Evolutionary conservation across 1,284 basidiomycete species (phyloP).

Genomic region (Apiotrichum domesticum): DNA sequence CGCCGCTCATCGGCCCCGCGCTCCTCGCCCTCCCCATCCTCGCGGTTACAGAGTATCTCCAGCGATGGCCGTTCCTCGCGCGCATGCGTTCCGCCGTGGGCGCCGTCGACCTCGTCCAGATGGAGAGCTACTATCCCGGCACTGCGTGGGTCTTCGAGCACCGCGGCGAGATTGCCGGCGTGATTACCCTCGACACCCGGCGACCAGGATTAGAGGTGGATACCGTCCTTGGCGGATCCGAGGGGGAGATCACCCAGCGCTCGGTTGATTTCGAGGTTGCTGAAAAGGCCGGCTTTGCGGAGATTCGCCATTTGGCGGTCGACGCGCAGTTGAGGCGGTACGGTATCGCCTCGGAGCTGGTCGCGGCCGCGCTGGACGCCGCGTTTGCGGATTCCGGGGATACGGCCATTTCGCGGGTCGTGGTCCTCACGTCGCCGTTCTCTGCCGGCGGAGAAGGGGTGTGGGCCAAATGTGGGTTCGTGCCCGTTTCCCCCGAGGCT

Average conservation of each 20-base stretch:
- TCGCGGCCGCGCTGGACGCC: conserved; percentile 56
- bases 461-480: conserved; percentile 55
- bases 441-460: conserved; percentile 42
- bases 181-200: conserved; percentile 63
- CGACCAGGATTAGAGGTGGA: conserved; percentile 21
- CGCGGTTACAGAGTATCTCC: conserved; percentile 56
- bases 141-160: conserved; percentile 62
- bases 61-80: conserved; percentile 29
- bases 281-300: conserved; percentile 44
- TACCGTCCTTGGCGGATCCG: conserved; percentile 21
- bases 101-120: conserved; percentile 55
- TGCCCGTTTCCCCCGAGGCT: background rate
- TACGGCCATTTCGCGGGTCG: conserved; percentile 18
- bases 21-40: conserved; percentile 60
- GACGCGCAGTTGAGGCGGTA: conserved; percentile 58
- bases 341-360: conserved; percentile 60
- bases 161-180: conserved; percentile 57
- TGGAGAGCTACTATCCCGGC: conserved; percentile 56
- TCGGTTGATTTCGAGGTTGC: conserved; percentile 8
- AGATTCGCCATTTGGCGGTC: conserved; percentile 70
- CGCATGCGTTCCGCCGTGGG: conserved; percentile 55
- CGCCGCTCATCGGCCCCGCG: conserved; percentile 61
- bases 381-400: conserved; percentile 49
- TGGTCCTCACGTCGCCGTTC: conserved; percentile 55
- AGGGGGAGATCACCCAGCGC: conserved; percentile 6